These are phyloP conservation scores for Paspalum notatum DNA, from an alignment of 176 grass and related monocot genomes.

Conservation along the genomic window DNA sequence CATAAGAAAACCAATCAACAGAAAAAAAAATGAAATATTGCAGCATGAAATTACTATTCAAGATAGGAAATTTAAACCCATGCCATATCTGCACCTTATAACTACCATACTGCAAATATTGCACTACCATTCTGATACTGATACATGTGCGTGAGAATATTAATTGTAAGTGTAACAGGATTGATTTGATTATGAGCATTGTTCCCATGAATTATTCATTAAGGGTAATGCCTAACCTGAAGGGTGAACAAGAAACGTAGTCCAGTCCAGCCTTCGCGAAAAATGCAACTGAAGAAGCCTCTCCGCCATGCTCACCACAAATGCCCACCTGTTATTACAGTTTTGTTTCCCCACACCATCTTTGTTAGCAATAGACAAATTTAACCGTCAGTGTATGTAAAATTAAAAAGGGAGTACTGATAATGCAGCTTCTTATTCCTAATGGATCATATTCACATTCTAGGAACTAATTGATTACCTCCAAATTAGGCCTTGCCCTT, in stretches of 20 bases:
- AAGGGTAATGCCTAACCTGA: conserved; percentile 56
- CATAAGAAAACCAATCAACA: background rate
- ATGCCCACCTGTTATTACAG: conserved; percentile 64
- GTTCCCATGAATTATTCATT: background rate
- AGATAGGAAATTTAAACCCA: background rate
- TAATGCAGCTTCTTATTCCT: background rate
- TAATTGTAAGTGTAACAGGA: background rate
- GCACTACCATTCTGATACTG: background rate
- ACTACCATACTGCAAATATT: background rate
- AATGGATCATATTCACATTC: no score
- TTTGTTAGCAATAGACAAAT: background rate
- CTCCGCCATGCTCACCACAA: conserved; percentile 93
- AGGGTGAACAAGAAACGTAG: conserved; percentile 92
- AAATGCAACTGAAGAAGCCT: conserved; percentile 88
- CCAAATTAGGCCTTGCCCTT: conserved; percentile 74
- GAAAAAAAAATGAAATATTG: background rate
- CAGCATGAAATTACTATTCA: background rate
- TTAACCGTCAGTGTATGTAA: background rate
- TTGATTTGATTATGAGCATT: background rate
- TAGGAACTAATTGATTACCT: conserved; percentile 43
- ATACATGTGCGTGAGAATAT: background rate
- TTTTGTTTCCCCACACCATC: background rate
- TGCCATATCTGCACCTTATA: background rate
- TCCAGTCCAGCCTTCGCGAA: conserved; percentile 84
- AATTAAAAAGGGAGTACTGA: background rate